Percentiles rank a stretch among this genome's conserved stretches.
These are phyloP conservation scores for Exophiala sp. DNA, from an alignment of 2,329 filamentous ascomycete genomes.

Conservation along the genomic window DNA sequence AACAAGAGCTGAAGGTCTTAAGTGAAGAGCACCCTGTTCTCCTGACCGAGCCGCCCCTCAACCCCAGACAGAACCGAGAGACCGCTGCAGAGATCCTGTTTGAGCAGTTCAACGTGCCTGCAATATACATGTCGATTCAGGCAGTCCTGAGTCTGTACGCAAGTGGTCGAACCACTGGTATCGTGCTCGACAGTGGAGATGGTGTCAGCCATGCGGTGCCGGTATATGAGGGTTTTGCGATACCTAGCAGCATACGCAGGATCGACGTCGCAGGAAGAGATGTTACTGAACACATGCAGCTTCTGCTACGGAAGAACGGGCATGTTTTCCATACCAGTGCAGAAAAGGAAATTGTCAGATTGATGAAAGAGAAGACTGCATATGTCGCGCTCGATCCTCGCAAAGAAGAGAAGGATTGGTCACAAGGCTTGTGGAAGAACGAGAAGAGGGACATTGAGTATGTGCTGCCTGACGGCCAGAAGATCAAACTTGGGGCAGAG, in stretches of 20 bases:
- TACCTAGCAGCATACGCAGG: conserved; percentile 88
- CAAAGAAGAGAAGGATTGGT: conserved; percentile 96
- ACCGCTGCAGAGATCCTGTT: conserved; percentile 96
- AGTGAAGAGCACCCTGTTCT: conserved; percentile 99
- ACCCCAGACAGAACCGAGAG: conserved; percentile 92
- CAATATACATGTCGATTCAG: conserved; percentile 94
- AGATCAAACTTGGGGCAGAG: conserved; percentile 90
- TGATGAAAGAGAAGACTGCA: conserved; percentile 92
- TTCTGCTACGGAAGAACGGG: conserved; percentile 83
- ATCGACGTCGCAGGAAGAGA: conserved; percentile 96
- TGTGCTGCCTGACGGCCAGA: conserved; percentile 84
- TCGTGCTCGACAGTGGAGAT: conserved; percentile 92
- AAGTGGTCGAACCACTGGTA: conserved; percentile 90
- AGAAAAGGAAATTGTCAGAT: conserved; percentile 96
- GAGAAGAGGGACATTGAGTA: conserved; percentile 83
- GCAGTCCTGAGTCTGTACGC: conserved; percentile 94
- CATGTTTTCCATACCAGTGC: conserved; percentile 96
- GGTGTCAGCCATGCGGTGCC: conserved; percentile 96
- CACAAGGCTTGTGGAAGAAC: conserved; percentile 61
- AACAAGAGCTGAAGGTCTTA: conserved; percentile 89
- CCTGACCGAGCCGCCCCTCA: conserved; percentile 91
- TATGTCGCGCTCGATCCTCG: conserved; percentile 89
- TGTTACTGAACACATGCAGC: conserved; percentile 92
- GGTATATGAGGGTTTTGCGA: conserved; percentile 96
- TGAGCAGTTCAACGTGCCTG: conserved; percentile 97